Evolutionary conservation across 176 grass and related monocot genomes (phyloP).

Genomic region (Saccharum spontaneum): DNA sequence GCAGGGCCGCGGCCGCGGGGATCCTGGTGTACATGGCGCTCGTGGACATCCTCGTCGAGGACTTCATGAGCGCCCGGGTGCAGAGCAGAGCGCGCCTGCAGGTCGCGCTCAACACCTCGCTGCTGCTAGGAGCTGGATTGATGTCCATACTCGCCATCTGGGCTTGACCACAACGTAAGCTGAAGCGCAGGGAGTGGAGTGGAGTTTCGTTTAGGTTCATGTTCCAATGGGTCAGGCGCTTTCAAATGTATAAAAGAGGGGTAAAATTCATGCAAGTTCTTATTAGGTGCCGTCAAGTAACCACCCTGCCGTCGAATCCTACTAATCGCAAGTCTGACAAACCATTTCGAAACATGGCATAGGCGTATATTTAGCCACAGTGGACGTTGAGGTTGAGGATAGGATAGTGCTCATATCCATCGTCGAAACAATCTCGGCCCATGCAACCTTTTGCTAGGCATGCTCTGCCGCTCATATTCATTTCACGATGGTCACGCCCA

Average conservation of each 20-base stretch:
- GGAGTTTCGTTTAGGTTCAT: neutral
- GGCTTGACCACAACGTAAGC: constrained; percentile 35
- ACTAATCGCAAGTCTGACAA: neutral
- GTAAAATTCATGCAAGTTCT: neutral
- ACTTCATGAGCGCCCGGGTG: constrained; percentile 54
- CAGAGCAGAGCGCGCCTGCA: constrained; percentile 53
- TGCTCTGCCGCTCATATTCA: no score
- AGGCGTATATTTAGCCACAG: no score
- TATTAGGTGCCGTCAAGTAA: neutral
- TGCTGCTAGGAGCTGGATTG: constrained; percentile 58
- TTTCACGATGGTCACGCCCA: no score
- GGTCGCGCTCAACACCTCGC: constrained; percentile 32
- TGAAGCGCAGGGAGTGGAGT: neutral
- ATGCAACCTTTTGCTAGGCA: no score
- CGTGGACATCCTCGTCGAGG: constrained; percentile 63
- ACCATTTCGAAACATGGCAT: neutral
- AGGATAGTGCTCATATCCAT: no score
- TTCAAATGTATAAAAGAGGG: neutral
- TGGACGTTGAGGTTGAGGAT: no score
- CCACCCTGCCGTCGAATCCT: neutral
- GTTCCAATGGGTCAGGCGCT: neutral
- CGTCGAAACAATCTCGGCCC: no score
- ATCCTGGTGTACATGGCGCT: constrained; percentile 80
- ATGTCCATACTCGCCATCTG: constrained; percentile 79
- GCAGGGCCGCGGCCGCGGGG: constrained; percentile 60